phyloP scores from a whole-genome alignment of 2,329 filamentous ascomycete species.

The Aspergillus aculeatinus region DNA sequence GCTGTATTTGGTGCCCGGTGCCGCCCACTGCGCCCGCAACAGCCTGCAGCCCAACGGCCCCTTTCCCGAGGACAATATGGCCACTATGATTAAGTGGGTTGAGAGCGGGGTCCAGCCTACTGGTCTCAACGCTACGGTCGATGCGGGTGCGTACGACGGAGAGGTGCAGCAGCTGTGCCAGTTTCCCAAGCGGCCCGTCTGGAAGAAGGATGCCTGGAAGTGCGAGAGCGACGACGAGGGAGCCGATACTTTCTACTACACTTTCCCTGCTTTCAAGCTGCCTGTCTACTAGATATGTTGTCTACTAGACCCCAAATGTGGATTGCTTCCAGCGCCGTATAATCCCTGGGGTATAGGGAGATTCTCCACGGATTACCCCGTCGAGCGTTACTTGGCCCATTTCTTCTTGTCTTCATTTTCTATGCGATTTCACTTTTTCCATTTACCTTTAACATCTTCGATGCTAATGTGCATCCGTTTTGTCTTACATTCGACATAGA shows the following conservation, averaged over 20 bases:
- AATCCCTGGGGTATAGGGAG: too few species aligned
- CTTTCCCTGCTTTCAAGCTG: background rate
- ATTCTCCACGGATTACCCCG: too few species aligned
- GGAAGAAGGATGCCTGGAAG: constrained; percentile 31
- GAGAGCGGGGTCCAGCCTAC: constrained; percentile 49
- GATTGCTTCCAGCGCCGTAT: too few species aligned
- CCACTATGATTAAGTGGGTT: constrained; percentile 52
- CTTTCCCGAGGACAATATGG: constrained; percentile 48
- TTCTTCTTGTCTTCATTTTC: too few species aligned
- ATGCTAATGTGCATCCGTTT: too few species aligned
- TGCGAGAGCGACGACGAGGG: constrained; percentile 2
- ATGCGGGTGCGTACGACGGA: constrained; percentile 28
- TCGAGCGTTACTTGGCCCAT: too few species aligned
- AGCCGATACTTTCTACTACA: constrained; percentile 6
- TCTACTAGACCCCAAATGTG: too few species aligned
- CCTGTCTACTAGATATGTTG: background rate
- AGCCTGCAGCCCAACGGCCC: constrained; percentile 43
- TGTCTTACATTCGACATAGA: too few species aligned
- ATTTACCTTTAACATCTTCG: too few species aligned
- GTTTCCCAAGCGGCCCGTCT: constrained; percentile 34
- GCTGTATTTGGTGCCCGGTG: constrained; percentile 56
- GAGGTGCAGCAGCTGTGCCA: constrained; percentile 34
- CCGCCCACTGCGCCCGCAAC: constrained; percentile 52
- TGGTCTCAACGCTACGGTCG: constrained; percentile 43
- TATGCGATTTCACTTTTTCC: too few species aligned